These are phyloP conservation scores for Cladophialophora yegresii DNA, from an alignment of 2,329 filamentous ascomycete genomes.

Conservation along the genomic window DNA sequence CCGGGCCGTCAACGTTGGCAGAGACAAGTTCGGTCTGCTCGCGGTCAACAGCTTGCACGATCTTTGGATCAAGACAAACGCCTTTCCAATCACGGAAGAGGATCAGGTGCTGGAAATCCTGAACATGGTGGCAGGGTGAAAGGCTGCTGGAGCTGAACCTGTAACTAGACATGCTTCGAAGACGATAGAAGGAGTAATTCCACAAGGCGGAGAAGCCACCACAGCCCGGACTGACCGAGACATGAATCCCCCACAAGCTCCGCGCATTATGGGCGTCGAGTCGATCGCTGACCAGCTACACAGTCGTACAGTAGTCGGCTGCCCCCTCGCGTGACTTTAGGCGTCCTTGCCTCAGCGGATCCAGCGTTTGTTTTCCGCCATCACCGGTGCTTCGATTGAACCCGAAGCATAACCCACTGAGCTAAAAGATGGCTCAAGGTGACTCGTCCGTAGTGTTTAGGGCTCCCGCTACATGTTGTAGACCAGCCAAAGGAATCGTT, in stretches of 20 bases:
- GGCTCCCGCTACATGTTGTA: not conserved
- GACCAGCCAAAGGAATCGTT: not conserved
- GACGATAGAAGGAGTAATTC: too few relatives aligned
- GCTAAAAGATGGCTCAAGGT: not conserved
- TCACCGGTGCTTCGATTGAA: not conserved
- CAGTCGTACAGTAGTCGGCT: too few relatives aligned
- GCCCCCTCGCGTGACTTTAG: not conserved
- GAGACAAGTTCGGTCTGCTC: slow-evolving; percentile 24
- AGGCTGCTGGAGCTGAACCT: not conserved
- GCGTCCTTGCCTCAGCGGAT: not conserved
- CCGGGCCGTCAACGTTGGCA: slow-evolving; percentile 24
- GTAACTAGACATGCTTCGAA: not conserved
- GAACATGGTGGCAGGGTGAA: slow-evolving; percentile 38
- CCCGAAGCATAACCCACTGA: not conserved
- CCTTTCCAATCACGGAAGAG: slow-evolving; percentile 52
- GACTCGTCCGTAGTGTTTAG: not conserved
- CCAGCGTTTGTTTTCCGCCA: not conserved
- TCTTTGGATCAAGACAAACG: slow-evolving; percentile 33
- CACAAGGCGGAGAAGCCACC: too few relatives aligned
- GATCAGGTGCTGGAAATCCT: slow-evolving; percentile 56
- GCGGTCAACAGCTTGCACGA: slow-evolving; percentile 29
- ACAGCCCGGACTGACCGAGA: not conserved
- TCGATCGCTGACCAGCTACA: not conserved
- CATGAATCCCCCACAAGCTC: not conserved
- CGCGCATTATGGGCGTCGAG: not conserved